A percentile compares a stretch with the other conserved stretches of the same genome.
Evolutionary conservation across 139 green algal species (phyloP).

Genomic region (Micractinium conductrix): DNA sequence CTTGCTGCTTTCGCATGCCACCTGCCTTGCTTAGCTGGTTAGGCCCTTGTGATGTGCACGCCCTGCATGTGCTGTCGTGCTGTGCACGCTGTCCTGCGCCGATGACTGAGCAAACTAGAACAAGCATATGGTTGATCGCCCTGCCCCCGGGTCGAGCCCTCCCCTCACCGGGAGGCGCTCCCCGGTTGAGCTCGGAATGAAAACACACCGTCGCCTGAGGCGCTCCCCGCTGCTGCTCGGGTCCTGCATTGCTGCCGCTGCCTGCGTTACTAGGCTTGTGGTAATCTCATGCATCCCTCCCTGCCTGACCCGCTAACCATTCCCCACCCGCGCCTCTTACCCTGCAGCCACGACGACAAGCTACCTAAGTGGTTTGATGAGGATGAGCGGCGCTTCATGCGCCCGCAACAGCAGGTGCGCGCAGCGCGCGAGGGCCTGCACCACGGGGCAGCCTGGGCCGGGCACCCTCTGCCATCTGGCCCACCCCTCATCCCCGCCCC

Average conservation of each 20-base stretch:
- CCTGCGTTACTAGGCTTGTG: neutral
- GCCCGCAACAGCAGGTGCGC: slow-evolving; percentile 33
- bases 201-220: neutral
- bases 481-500: no score
- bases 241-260: neutral
- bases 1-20: neutral
- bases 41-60: no score
- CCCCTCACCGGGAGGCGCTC: no score
- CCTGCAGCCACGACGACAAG: slow-evolving; percentile 73
- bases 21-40: no score
- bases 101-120: neutral
- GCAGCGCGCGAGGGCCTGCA: no score
- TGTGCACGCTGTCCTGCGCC: neutral
- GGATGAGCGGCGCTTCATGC: slow-evolving; percentile 79
- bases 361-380: slow-evolving; percentile 92
- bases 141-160: no score
- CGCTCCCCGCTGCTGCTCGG: neutral
- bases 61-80: neutral
- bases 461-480: no score
- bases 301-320: neutral
- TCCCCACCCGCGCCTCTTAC: neutral
- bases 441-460: no score
- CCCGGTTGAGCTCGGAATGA: neutral
- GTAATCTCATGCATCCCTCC: neutral
- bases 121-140: neutral